These are phyloP conservation scores for Saccharum hybrid DNA, from an alignment of 202 grass and related monocot genomes.

Conservation along the genomic window DNA sequence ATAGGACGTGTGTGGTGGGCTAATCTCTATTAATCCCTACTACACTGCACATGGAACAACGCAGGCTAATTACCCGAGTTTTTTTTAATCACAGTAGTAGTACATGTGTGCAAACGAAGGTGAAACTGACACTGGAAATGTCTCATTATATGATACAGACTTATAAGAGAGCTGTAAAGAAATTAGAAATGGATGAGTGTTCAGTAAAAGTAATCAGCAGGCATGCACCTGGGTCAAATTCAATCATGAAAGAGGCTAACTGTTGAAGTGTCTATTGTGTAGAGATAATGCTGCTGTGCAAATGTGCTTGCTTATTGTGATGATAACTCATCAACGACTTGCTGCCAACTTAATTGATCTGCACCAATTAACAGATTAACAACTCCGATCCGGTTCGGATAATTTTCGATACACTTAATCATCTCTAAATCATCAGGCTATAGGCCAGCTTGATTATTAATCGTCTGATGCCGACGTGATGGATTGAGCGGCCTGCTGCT, in stretches of 20 bases:
- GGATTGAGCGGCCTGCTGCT: background rate
- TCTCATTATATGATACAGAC: background rate
- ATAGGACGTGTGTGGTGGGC: too few relatives aligned
- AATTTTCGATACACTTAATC: constrained; percentile 23
- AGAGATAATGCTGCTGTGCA: background rate
- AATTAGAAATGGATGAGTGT: background rate
- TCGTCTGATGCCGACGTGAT: constrained; percentile 21
- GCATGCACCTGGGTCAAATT: constrained; percentile 11
- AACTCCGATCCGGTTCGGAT: background rate
- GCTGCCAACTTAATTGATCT: constrained; percentile 22
- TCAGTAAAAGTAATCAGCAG: background rate
- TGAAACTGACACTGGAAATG: background rate
- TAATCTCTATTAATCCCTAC: too few relatives aligned
- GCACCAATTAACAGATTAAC: constrained; percentile 26
- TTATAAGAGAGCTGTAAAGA: background rate
- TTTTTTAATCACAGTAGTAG: background rate
- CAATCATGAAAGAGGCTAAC: background rate
- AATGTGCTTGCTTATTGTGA: constrained; percentile 16
- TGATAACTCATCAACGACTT: constrained; percentile 27
- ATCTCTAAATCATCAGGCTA: constrained; percentile 10
- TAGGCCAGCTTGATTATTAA: constrained; percentile 20
- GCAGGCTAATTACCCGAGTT: too few relatives aligned
- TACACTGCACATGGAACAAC: too few relatives aligned
- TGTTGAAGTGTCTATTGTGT: constrained; percentile 48
- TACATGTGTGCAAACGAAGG: too few relatives aligned